phyloP scores from a whole-genome alignment of 768 basidiomycete species.

The Trametes gibbosa region DNA sequence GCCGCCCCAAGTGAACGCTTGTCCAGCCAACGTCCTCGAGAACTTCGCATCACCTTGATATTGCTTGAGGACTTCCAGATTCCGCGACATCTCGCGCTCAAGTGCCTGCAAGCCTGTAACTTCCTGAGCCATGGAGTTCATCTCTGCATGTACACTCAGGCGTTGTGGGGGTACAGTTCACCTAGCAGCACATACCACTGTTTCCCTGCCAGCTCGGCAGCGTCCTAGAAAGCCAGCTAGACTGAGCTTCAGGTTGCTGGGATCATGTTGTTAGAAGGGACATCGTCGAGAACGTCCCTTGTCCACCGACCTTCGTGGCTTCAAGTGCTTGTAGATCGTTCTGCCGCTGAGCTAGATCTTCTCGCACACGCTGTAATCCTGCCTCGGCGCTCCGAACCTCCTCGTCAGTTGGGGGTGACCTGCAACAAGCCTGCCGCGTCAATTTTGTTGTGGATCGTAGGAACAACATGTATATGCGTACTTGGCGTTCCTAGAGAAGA shows the following conservation, averaged over 20 bases:
- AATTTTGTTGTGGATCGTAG: background rate
- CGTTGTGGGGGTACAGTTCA: too few relatives aligned
- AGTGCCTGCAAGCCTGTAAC: conserved; percentile 63
- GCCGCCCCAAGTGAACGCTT: conserved; percentile 44
- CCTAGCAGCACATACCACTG: conserved; percentile 26
- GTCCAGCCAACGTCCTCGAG: conserved; percentile 54
- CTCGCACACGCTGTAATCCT: conserved; percentile 56
- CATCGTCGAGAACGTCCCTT: background rate
- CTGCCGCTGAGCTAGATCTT: conserved; percentile 47
- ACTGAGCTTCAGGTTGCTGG: conserved; percentile 16
- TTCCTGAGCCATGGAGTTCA: conserved; percentile 47
- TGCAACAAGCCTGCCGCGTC: background rate
- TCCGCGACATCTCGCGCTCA: conserved; percentile 63
- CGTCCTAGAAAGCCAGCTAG: conserved; percentile 49
- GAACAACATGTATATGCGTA: conserved; percentile 9
- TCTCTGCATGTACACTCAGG: conserved; percentile 28
- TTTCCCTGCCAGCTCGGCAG: conserved; percentile 49
- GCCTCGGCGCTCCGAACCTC: conserved; percentile 57
- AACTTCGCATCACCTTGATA: conserved; percentile 49
- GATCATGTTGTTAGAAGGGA: background rate
- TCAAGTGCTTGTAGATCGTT: conserved; percentile 34
- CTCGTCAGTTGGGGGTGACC: conserved; percentile 41
- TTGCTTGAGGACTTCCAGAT: conserved; percentile 48
- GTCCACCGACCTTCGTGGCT: conserved; percentile 25
- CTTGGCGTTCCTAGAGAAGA: conserved; percentile 31